Percentiles rank a stretch among this genome's conserved stretches.
Evolutionary conservation across 805 yeast species (phyloP).

Genomic region (Cyberlindnera japonica): DNA sequence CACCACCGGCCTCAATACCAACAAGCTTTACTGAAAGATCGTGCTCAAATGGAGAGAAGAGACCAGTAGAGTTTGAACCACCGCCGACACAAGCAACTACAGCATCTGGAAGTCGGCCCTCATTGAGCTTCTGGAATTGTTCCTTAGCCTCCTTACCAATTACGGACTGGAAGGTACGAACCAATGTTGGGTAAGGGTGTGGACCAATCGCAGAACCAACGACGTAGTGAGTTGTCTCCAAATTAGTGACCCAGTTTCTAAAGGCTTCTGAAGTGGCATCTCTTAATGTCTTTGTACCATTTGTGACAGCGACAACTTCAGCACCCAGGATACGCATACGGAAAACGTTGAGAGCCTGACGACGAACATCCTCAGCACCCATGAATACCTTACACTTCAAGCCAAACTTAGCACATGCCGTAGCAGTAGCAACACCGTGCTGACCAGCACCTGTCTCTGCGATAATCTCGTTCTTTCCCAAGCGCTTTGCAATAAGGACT

Average conservation of each 20-base stretch:
- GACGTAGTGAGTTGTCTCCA: slow-evolving; percentile 85
- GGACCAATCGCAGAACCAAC: slow-evolving; percentile 99
- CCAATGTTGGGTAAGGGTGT: slow-evolving; percentile 97
- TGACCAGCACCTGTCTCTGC: slow-evolving; percentile 95
- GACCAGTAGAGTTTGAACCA: slow-evolving; percentile 95
- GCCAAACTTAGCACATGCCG: slow-evolving; percentile 92
- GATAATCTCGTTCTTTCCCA: slow-evolving; percentile 72
- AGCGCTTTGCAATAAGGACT: slow-evolving; percentile 71
- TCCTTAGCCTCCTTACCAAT: slow-evolving; percentile 94
- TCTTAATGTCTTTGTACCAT: slow-evolving; percentile 93
- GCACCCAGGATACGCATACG: slow-evolving; percentile 98
- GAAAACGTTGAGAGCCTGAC: slow-evolving; percentile 97
- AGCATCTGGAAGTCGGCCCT: slow-evolving; percentile 85
- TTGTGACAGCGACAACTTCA: slow-evolving; percentile 85
- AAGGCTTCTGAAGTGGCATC: slow-evolving; percentile 98
- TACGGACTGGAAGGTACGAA: slow-evolving; percentile 96
- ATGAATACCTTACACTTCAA: slow-evolving; percentile 89
- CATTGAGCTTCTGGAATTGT: slow-evolving; percentile 75
- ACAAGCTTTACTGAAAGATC: slow-evolving; percentile 73
- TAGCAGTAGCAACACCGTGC: slow-evolving; percentile 91
- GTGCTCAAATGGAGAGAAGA: slow-evolving; percentile 90
- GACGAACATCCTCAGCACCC: slow-evolving; percentile 99
- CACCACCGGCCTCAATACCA: slow-evolving; percentile 99
- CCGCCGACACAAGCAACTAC: slow-evolving; percentile 99
- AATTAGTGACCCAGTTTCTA: slow-evolving; percentile 89